phyloP scores from a whole-genome alignment of 805 yeast genomes.

The Torulaspora microellipsoides region DNA sequence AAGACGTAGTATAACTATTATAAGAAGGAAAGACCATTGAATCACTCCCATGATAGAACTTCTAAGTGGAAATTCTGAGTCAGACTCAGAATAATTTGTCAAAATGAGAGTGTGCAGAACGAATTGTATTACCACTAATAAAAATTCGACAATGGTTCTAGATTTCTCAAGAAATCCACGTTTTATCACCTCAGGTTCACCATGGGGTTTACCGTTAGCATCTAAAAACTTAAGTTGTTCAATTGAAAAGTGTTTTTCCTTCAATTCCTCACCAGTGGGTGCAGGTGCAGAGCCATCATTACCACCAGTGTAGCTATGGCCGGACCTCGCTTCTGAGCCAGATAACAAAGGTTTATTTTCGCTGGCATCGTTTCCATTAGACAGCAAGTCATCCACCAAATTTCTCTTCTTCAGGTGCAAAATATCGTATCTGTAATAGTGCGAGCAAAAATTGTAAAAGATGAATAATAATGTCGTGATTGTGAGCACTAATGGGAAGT shows the following conservation, averaged over 20 bases:
- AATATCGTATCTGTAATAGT: slow-evolving; percentile 21
- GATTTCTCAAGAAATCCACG: slow-evolving; percentile 51
- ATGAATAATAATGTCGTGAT: slow-evolving; percentile 9
- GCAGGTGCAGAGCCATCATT: not conserved
- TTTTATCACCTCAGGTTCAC: slow-evolving; percentile 43
- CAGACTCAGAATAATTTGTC: slow-evolving; percentile 15
- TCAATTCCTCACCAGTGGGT: slow-evolving; percentile 23
- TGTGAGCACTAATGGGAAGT: slow-evolving; percentile 22
- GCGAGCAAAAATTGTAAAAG: slow-evolving; percentile 14
- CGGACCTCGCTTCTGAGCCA: slow-evolving; percentile 1
- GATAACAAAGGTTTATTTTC: slow-evolving; percentile 24
- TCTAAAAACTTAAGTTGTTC: slow-evolving; percentile 48
- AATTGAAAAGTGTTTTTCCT: slow-evolving; percentile 64
- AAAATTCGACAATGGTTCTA: slow-evolving; percentile 47
- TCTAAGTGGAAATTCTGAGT: slow-evolving; percentile 16
- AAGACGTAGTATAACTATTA: slow-evolving; percentile 32
- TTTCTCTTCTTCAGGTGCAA: slow-evolving; percentile 15
- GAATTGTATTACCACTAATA: slow-evolving; percentile 43
- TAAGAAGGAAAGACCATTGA: slow-evolving; percentile 34
- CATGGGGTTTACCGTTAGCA: slow-evolving; percentile 60
- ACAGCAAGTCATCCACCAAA: slow-evolving; percentile 18
- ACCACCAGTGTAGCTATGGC: slow-evolving; percentile 5
- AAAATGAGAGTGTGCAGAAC: slow-evolving; percentile 33
- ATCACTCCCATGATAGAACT: slow-evolving; percentile 18
- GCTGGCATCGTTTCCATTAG: slow-evolving; percentile 10